Percentiles rank a stretch among this genome's conserved stretches.
phyloP scores from a whole-genome alignment of 2,329 filamentous ascomycete genomes.

The Capronia epimyces region DNA sequence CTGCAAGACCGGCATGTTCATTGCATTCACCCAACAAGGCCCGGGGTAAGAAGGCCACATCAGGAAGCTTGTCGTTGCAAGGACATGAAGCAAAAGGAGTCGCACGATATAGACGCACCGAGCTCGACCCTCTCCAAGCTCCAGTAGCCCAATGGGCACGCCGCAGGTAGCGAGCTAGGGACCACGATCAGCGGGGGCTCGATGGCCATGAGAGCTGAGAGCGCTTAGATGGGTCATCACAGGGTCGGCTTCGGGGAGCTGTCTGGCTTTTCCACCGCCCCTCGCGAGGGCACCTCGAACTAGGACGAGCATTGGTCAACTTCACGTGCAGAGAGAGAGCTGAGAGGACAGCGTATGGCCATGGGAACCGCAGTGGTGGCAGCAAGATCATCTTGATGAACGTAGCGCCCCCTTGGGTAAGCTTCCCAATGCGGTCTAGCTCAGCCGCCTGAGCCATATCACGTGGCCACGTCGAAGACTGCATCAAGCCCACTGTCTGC shows the following conservation, averaged over 20 bases:
- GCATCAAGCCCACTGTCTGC: no score
- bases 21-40: background rate
- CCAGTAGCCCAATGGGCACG: slow-evolving; percentile 8
- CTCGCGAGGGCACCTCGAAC: slow-evolving; percentile 3
- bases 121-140: slow-evolving; percentile 1
- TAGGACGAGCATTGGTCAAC: slow-evolving; percentile 9
- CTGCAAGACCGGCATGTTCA: background rate
- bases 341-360: background rate
- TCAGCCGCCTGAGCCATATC: background rate
- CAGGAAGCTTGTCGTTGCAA: background rate
- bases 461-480: background rate
- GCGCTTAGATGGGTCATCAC: slow-evolving; percentile 24
- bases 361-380: background rate
- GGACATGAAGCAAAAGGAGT: slow-evolving; percentile 13
- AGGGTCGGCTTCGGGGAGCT: slow-evolving; percentile 8
- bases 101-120: slow-evolving; percentile 7
- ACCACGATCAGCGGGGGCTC: background rate
- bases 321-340: background rate
- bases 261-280: background rate
- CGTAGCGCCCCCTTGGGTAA: background rate
- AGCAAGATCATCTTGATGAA: no score
- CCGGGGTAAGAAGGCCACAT: background rate
- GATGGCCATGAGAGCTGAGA: slow-evolving; percentile 1
- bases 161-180: background rate
- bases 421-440: background rate